Evolutionary conservation across 2,329 filamentous ascomycete genomes (phyloP).

Genomic region (Clarireedia monteithiana): DNA sequence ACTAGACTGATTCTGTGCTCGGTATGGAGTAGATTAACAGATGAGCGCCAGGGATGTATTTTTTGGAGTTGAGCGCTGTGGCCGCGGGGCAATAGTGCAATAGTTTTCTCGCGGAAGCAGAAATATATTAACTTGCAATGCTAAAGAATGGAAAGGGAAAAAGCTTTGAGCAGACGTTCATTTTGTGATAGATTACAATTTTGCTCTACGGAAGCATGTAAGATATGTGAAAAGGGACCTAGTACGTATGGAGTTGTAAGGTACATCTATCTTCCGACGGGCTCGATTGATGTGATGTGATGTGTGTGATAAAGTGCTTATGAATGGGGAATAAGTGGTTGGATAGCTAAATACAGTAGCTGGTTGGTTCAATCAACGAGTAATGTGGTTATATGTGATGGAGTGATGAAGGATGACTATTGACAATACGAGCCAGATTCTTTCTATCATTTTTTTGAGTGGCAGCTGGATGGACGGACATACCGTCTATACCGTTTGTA

Average conservation of each 20-base stretch:
- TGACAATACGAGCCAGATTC: too few relatives aligned
- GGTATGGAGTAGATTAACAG: neutral
- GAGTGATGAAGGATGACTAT: too few relatives aligned
- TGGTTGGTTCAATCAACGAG: too few relatives aligned
- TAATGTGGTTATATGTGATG: too few relatives aligned
- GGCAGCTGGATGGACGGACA: too few relatives aligned
- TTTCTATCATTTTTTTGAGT: too few relatives aligned
- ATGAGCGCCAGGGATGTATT: slow-evolving; percentile 3
- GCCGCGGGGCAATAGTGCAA: slow-evolving; percentile 3
- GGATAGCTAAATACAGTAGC: too few relatives aligned
- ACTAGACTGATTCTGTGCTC: neutral
- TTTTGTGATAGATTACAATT: neutral
- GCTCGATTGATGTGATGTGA: too few relatives aligned
- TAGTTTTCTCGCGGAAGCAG: neutral
- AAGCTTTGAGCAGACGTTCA: neutral
- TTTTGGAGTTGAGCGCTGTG: slow-evolving; percentile 7
- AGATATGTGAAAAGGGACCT: neutral
- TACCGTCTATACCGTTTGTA: too few relatives aligned
- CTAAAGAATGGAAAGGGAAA: neutral
- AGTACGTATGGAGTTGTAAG: neutral
- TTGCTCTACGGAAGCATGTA: neutral
- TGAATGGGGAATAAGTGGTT: too few relatives aligned
- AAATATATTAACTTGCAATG: neutral
- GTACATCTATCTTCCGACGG: too few relatives aligned
- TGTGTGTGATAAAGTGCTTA: too few relatives aligned